Base-by-base conservation (phyloP, 805 yeast species). In the Lachancea lanzarotensis region DNA sequence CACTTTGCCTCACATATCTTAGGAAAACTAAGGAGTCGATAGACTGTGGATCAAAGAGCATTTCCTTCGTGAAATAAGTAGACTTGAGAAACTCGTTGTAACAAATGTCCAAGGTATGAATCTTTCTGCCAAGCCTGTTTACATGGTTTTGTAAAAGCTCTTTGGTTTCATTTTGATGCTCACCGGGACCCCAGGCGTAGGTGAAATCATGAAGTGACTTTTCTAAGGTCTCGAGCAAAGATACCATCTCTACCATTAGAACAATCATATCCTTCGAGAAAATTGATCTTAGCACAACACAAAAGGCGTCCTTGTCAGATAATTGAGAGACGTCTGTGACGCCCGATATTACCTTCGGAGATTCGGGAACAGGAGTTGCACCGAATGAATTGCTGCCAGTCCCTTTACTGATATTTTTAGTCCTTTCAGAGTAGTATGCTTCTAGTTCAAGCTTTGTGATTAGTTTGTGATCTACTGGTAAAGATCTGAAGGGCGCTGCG, bases 1-100 rank as follows among this genome's bases (percentile, higher is more conserved):
- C 68, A 1, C 73, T 56, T 45, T 70, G 73, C 47, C 73, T 58
- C 3, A 71, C 46, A 40, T 70, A 72, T 47, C 73, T 59, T 3
- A 73, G 45, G 40, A 68, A 67, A 13, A 73, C 50, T 48, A 73
- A 68, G 18, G 69, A 63, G 38, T 68, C 63, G 27, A 67, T 66
- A 17, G 66, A 60, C 4, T 66, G 63, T 22, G 64, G 65, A 43
- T 67, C 66, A 2, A 53, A 52, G 15, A 69, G 45, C 12, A 71
- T 49, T 3, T 66, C 71, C 34, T 65, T 58, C 18, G 63, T 51
- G 42, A 68, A 71, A 44, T 62, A 54, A 9, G 62, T 61, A 0
- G 72, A 57, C 40, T 58, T 61, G 1, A 69, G 63, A 45, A 70
- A 71, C 2, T 51, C 51, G 38, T 57, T 65, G 44, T 71, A 71